Percentiles rank a stretch among this genome's conserved stretches.
phyloP scores from a whole-genome alignment of 805 yeast species.

The Teunomyces stri region DNA sequence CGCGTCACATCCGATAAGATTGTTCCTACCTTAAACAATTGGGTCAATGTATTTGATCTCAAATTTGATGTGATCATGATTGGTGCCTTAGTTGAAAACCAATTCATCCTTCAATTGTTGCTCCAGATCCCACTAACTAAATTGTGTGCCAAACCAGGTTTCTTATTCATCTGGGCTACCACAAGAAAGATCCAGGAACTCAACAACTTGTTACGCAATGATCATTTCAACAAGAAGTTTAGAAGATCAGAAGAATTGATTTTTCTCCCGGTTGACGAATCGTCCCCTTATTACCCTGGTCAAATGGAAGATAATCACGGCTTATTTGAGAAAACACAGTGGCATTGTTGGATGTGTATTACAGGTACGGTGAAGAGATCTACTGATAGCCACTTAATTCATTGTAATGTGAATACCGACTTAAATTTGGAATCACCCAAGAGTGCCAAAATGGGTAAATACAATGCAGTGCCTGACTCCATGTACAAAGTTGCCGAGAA shows the following conservation, averaged over 20 bases:
- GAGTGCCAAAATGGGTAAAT: constrained; percentile 5
- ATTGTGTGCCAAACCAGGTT: constrained; percentile 81
- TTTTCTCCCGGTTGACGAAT: constrained; percentile 66
- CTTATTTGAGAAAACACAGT: constrained; percentile 69
- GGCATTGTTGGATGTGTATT: constrained; percentile 98
- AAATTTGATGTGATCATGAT: constrained; percentile 90
- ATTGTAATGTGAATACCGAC: constrained; percentile 91
- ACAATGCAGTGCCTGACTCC: constrained; percentile 56
- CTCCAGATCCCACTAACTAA: constrained; percentile 66
- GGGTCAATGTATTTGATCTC: constrained; percentile 58
- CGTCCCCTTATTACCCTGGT: constrained; percentile 62
- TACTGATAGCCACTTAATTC: constrained; percentile 78
- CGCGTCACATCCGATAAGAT: constrained; percentile 53
- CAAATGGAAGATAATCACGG: constrained; percentile 36
- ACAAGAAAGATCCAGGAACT: constrained; percentile 67
- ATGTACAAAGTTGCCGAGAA: constrained; percentile 84
- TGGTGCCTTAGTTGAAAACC: constrained; percentile 79
- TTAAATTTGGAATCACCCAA: constrained; percentile 58
- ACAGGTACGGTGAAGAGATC: constrained; percentile 91
- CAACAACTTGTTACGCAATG: constrained; percentile 51
- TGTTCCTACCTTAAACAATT: constrained; percentile 52
- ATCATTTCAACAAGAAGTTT: constrained; percentile 57
- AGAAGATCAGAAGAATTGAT: constrained; percentile 89
- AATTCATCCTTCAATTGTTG: constrained; percentile 60
- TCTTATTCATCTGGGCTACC: constrained; percentile 85